Base-by-base conservation (phyloP, 176 grass and related monocot genomes). In the Melocanna baccifera region DNA sequence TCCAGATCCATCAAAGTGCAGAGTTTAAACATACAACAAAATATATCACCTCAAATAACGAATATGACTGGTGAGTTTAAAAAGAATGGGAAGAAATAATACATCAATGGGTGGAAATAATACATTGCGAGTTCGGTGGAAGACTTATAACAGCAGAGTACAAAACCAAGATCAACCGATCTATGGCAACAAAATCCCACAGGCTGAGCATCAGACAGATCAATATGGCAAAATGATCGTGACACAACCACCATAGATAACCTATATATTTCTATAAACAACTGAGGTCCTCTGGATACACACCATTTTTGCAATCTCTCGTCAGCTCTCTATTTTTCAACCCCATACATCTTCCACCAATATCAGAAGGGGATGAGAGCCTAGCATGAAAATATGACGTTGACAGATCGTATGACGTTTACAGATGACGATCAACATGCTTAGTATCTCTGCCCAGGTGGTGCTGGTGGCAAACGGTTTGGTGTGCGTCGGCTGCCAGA, bases 381-480 rank as follows among this genome's bases (percentile, higher is more conserved):
- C 50, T 79, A 37, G 43, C 50, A 92, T 53, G 81, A 47, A 78
- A 72, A 85, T 51, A 62, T 22, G n/a, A 43, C 77, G 67, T 29
- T 50, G 81, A 84, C 22, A 71, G n/a, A n/a, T n/a, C n/a, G n/a
- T 51, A 62, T 22, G n/a, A 43, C 77, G 67, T 29, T 50, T 77
- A 84, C 22, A 71, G 16, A 87, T 50, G 78, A 65, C 43, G 20
- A 73, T 61, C 65, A 81, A 58, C 55, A 41, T 70, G 26, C 45
- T 79, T 89, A 94, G 39, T 94, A 87, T 82, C 71, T 94, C 28
- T 84, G 69, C 13, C 76, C 77, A 62, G 93, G 96, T 26, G 93
- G 93, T 65, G 87, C 85, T 1, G 96, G 96, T 65, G 96, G 93
- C 81, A 99, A 73, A 34, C 96, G 84, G 52, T 96, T 99, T 50